These are phyloP conservation scores for Colletotrichum neosansevieriae DNA, from an alignment of 2,329 filamentous ascomycete genomes.

Conservation along the genomic window DNA sequence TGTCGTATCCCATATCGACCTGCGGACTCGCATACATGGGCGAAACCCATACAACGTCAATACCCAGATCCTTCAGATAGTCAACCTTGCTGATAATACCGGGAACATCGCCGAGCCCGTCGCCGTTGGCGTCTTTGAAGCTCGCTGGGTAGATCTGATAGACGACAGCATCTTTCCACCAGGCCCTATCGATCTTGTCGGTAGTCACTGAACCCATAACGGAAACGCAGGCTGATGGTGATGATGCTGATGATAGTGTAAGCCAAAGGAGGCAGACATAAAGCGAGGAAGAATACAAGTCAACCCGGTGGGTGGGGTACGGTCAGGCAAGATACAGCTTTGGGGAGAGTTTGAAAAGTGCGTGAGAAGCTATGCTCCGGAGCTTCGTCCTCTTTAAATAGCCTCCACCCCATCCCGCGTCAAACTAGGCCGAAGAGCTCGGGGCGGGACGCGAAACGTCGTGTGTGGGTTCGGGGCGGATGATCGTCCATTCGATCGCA, in stretches of 20 bases:
- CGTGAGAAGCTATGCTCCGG: neutral
- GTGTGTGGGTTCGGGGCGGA: constrained; percentile 35
- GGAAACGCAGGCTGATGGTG: neutral
- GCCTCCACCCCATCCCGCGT: constrained; percentile 3
- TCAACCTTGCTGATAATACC: constrained; percentile 73
- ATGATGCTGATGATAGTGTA: neutral
- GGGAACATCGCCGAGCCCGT: constrained; percentile 71
- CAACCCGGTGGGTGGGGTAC: neutral
- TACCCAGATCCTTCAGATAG: constrained; percentile 70
- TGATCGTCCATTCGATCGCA: constrained; percentile 37
- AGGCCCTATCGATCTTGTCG: constrained; percentile 44
- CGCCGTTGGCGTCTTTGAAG: constrained; percentile 67
- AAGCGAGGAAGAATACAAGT: neutral
- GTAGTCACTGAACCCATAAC: constrained; percentile 34
- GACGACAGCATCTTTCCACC: constrained; percentile 70
- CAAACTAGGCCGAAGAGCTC: constrained; percentile 11
- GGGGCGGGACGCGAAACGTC: constrained; percentile 39
- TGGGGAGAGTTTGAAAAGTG: too few species aligned
- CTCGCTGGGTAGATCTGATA: constrained; percentile 72
- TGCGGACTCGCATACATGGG: constrained; percentile 75
- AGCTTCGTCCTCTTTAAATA: constrained; percentile 20
- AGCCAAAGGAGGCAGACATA: neutral
- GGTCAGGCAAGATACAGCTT: neutral
- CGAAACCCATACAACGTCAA: constrained; percentile 76
- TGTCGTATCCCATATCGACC: constrained; percentile 78